phyloP scores from a whole-genome alignment of 2,329 filamentous ascomycete species.

The Fusarium sp. region DNA sequence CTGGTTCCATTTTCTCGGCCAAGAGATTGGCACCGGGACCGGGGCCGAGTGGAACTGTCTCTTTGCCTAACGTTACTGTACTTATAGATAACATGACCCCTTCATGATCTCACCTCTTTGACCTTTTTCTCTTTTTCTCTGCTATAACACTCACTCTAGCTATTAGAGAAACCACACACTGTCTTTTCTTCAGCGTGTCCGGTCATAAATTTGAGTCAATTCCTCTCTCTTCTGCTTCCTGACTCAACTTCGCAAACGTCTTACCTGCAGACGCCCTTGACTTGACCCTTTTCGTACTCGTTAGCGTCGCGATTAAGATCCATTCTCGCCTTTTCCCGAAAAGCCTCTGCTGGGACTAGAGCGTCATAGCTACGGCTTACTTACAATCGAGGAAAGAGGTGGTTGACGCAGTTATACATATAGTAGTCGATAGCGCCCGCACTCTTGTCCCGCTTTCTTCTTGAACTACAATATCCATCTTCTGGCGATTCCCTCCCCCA shows the following conservation, averaged over 20 bases:
- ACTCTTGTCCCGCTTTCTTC: background rate
- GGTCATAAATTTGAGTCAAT: slow-evolving; percentile 10
- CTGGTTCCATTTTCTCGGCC: slow-evolving; percentile 13
- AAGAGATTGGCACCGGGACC: slow-evolving; percentile 26
- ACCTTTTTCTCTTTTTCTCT: background rate
- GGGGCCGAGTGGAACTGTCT: slow-evolving; percentile 6
- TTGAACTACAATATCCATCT: background rate
- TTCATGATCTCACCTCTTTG: slow-evolving; percentile 8
- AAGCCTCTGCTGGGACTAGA: slow-evolving; percentile 24
- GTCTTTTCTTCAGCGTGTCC: slow-evolving; percentile 5
- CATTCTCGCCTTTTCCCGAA: slow-evolving; percentile 11
- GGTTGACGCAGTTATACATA: slow-evolving; percentile 3
- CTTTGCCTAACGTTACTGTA: slow-evolving; percentile 12
- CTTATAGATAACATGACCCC: slow-evolving; percentile 40
- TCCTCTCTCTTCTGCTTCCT: background rate
- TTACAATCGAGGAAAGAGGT: slow-evolving; percentile 8
- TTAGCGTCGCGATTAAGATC: slow-evolving; percentile 34
- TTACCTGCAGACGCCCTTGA: slow-evolving; percentile 15
- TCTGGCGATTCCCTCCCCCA: background rate
- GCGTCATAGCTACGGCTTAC: slow-evolving; percentile 43
- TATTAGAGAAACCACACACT: background rate
- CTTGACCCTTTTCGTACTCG: slow-evolving; percentile 23
- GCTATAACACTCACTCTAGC: background rate
- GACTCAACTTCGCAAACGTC: slow-evolving; percentile 3
- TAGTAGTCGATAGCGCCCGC: slow-evolving; percentile 18